Evolutionary conservation across 2,329 filamentous ascomycete genomes (phyloP), one percentile per base, ranked within the genome.

Genomic region (Acrodontium crateriforme): DNA sequence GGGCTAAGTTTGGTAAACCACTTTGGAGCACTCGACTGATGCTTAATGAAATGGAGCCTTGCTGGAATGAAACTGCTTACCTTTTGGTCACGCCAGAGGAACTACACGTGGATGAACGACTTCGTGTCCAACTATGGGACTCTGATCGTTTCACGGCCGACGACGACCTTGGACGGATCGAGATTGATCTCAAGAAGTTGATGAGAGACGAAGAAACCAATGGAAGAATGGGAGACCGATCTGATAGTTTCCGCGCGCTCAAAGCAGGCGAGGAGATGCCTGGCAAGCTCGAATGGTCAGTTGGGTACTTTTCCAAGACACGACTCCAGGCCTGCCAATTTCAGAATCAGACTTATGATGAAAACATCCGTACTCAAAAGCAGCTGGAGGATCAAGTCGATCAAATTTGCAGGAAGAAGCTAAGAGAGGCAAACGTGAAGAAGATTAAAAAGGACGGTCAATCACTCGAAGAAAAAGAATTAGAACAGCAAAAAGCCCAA

Each of bases 1-100:
- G 78, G 76, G 76, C 75, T 13, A 84, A 83, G 46, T 82, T 82
- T 46, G 76, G 77, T 28, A 78, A 78, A 42, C 70, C 70, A 26
- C 60, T 76, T 32, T 75, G 57, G 46, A 75, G 63, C 28, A 82
- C 77, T 0, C 65, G 78, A 26, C 65, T 83, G 22, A 62, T 82
- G 13, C 51, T 64, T 20, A 61, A 63, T 1, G 72, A 80, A 25
- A 74, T 79, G 59, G 59, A 77, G 16, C 78, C 78, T 0, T 60
- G 58, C 24, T 83, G 78, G 77, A 63, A 79, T 18, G 78, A 84
- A 48, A 76, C 71, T 27, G 68, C 68, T 13, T 76, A 69, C 32
- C 54, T 83, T n/a, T 56, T 80, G 2, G 75, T 83, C 2, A 74
- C 74, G 0, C 64, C 72, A 0, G 71, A 80, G 37, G 77, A 83